Percentiles rank a stretch among this genome's conserved stretches.
These are phyloP conservation scores for Tulasnella sp. DNA, from an alignment of 768 basidiomycete species.

Conservation along the genomic window DNA sequence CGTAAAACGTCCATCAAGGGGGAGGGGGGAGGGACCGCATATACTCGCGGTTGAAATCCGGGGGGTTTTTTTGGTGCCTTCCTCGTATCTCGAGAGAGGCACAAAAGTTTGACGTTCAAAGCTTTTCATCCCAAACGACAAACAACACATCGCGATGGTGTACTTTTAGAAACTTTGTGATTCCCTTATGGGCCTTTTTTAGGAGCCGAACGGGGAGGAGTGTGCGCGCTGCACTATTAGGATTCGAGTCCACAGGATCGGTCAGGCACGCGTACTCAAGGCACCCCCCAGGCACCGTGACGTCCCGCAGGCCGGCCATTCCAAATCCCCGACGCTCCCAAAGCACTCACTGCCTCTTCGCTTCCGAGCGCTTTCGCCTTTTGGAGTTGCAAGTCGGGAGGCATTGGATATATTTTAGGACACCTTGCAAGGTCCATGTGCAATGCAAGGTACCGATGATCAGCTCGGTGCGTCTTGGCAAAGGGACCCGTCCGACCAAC, in stretches of 20 bases:
- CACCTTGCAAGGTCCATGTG: background rate
- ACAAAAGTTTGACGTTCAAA: slow-evolving; percentile 5
- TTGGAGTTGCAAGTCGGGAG: background rate
- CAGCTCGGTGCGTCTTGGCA: background rate
- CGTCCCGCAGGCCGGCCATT: background rate
- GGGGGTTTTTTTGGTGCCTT: background rate
- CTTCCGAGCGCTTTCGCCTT: background rate
- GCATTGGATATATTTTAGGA: background rate
- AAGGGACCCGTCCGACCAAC: background rate
- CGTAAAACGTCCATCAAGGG: background rate
- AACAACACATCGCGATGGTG: background rate
- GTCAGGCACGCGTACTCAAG: background rate
- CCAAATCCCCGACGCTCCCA: background rate
- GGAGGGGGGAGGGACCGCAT: background rate
- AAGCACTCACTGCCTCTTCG: background rate
- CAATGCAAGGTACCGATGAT: slow-evolving; percentile 9
- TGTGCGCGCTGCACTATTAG: slow-evolving; percentile 1
- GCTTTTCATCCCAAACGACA: background rate
- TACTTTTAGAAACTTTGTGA: background rate
- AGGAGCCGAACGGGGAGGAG: background rate
- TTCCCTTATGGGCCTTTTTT: background rate
- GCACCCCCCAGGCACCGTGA: slow-evolving; percentile 6
- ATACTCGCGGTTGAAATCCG: background rate
- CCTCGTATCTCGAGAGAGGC: background rate
- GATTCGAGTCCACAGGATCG: background rate